Evolutionary conservation across 2,329 filamentous ascomycete species (phyloP).

Genomic region (Alternaria consortialis): DNA sequence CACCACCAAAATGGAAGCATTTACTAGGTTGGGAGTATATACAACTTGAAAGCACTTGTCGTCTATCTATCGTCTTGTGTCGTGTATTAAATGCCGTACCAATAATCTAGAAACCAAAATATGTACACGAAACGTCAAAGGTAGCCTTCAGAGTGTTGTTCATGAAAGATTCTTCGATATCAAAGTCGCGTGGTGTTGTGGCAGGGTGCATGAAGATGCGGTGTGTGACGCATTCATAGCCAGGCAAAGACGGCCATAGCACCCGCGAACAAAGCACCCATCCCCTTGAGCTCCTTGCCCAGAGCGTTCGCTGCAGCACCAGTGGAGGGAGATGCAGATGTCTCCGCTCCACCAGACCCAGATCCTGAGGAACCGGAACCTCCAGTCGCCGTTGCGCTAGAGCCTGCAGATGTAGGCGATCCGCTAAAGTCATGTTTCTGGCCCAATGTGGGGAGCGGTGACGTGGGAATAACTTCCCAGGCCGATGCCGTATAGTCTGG

Average conservation of each 20-base stretch:
- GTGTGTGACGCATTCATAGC: slow-evolving; percentile 12
- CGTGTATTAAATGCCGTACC: not conserved
- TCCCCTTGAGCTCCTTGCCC: slow-evolving; percentile 32
- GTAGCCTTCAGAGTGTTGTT: not conserved
- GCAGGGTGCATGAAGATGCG: fast-evolving
- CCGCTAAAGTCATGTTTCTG: slow-evolving; percentile 37
- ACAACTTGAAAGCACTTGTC: not conserved
- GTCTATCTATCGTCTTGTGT: not conserved
- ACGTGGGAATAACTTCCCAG: slow-evolving; percentile 78
- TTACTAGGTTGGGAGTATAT: fast-evolving
- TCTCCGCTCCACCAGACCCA: slow-evolving; percentile 8
- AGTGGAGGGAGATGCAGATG: slow-evolving; percentile 14
- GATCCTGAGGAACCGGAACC: slow-evolving; percentile 3
- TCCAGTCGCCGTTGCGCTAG: slow-evolving; percentile 7
- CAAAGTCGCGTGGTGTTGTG: not conserved
- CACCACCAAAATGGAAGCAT: no score
- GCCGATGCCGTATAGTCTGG: slow-evolving; percentile 72
- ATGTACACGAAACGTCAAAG: slow-evolving; percentile 7
- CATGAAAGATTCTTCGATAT: not conserved
- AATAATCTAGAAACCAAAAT: not conserved
- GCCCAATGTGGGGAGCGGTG: slow-evolving; percentile 74
- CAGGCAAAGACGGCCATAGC: slow-evolving; percentile 37
- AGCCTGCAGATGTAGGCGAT: slow-evolving; percentile 11
- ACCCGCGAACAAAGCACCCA: slow-evolving; percentile 27
- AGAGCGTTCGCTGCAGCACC: slow-evolving; percentile 33